phyloP scores from a whole-genome alignment of 805 yeast species.

The Yarrowia divulgata region DNA sequence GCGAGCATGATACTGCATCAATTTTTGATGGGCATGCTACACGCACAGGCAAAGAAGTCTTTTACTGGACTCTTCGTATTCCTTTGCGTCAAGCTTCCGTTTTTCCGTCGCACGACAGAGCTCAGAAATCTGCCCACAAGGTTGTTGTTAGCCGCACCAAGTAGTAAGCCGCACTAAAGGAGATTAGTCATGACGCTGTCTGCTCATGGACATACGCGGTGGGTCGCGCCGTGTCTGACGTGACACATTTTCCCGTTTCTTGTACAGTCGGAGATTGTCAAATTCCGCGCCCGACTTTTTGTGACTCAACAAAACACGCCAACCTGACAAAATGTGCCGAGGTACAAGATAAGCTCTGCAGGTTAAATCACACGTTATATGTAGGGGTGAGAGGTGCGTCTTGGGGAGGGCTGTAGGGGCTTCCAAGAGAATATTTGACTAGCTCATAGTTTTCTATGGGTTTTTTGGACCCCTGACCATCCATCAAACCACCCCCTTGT shows the following conservation, averaged over 20 bases:
- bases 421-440: no score
- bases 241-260: background rate
- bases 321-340: conserved; percentile 13
- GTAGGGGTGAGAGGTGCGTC: background rate
- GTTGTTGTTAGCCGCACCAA: conserved; percentile 17
- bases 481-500: no score
- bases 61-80: background rate
- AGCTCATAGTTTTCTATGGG: no score
- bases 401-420: no score
- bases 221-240: no score
- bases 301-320: conserved; percentile 27
- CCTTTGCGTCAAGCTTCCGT: conserved; percentile 5
- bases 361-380: conserved; percentile 10
- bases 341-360: conserved; percentile 20
- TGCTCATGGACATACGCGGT: background rate
- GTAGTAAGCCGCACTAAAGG: conserved; percentile 2
- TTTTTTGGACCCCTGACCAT: no score
- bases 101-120: background rate
- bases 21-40: background rate
- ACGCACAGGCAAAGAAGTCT: background rate
- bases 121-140: conserved; percentile 6
- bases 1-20: background rate
- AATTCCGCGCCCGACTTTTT: conserved; percentile 11
- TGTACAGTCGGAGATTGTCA: background rate
- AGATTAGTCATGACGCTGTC: background rate